Conservation (phyloP, 768 basidiomycete species). For the Hebeloma cylindrosporum region DNA sequence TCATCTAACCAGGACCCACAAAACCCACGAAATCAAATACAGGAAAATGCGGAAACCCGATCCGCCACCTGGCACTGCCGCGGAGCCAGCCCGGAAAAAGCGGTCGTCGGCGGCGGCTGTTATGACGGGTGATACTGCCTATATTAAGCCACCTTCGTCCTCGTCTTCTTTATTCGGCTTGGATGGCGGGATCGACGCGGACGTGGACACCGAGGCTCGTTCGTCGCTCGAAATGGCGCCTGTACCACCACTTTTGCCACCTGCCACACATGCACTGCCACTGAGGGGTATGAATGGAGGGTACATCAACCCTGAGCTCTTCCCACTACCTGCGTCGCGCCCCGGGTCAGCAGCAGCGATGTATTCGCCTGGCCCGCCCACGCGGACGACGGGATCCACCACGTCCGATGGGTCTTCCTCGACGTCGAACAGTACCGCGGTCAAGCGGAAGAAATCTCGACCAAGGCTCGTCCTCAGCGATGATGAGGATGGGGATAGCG, state of each 20-base stretch:
- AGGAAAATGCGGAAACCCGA: constrained; percentile 93
- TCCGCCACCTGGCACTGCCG: constrained; percentile 37
- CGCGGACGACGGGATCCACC: constrained; percentile 28
- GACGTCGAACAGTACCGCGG: constrained; percentile 21
- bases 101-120: constrained; percentile 45
- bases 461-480: constrained; percentile 39
- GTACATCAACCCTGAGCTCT: constrained; percentile 32
- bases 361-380: constrained; percentile 33
- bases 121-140: constrained; percentile 27
- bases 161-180: constrained; percentile 12
- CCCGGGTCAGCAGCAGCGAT: constrained; percentile 34
- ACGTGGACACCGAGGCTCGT: constrained; percentile 40
- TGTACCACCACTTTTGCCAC: constrained; percentile 17
- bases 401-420: constrained; percentile 27
- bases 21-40: background rate
- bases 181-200: constrained; percentile 30
- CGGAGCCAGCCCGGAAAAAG: constrained; percentile 40
- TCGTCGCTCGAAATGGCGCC: constrained; percentile 38
- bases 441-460: constrained; percentile 56
- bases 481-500: constrained; percentile 65
- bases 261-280: constrained; percentile 28
- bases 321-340: constrained; percentile 37
- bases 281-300: constrained; percentile 27
- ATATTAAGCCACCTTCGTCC: constrained; percentile 27
- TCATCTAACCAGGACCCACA: constrained; percentile 9